Base-by-base conservation (phyloP, 2,329 filamentous ascomycete genomes). In the Amylocarpus encephaloides region DNA sequence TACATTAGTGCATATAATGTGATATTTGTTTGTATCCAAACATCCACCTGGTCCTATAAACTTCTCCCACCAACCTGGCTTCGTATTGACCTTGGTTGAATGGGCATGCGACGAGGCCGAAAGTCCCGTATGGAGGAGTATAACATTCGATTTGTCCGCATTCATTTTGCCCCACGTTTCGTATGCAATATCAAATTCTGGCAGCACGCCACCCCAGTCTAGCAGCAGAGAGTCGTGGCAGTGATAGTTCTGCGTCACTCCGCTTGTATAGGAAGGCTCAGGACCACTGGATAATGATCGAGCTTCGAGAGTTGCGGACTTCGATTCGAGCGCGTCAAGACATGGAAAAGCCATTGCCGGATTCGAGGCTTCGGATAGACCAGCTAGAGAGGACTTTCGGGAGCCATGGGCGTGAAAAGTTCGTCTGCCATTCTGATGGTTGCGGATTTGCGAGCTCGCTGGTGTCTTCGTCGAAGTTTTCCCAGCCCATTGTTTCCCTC, bases 101-200 rank as follows among this genome's bases (percentile, higher is more conserved):
- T 91, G 91, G 1, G 93, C 93, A 70, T 98, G 93, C 50, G 91
- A 97, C 6, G 91, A 96, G n/a, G 93, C 93, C 0, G 91, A 96
- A 5, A 98, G 77, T 7, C 93, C 93, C 0, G 93, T 98, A 67
- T 97, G 90, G 2, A 98, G 72, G 7, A 98, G 77, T 54, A 98
- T 93, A 3, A 84, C 90, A 67, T 98, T 98, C 65, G 82, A 88
- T 68, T 79, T 86, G 68, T 90, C 83, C 15, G 75, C 71, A 64
- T 95, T 95, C 66, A 95, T 72, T 32, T 72, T 72, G 2, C 92
- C 92, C 92, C 92, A 97, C 0, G 88, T 85, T 69, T 97, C 92
- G 68, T 95, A 96, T 26, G 92, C 92, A 52, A 97, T 80, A 60
- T 90, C 81, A 65, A 95, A 97, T 60, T 90, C 83, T 13, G 85